phyloP scores from a whole-genome alignment of 2,329 filamentous ascomycete species.

The Cladophialophora immunda region DNA sequence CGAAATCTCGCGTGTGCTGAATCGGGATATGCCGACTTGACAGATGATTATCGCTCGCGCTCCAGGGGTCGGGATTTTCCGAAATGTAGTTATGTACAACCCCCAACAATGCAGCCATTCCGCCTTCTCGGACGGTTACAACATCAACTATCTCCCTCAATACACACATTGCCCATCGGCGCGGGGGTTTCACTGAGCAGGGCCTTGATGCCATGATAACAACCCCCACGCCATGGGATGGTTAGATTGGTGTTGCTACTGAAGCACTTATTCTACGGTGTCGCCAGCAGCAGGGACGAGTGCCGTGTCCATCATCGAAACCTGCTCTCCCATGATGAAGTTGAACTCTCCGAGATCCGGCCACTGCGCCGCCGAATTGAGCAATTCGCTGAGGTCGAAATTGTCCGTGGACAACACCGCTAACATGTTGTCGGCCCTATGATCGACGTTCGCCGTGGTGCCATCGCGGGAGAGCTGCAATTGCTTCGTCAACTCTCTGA shows the following conservation, averaged over 20 bases:
- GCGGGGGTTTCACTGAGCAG: no score
- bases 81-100: neutral
- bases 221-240: neutral
- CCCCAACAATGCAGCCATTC: neutral
- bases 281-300: no score
- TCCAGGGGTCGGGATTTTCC: neutral
- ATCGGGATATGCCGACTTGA: neutral
- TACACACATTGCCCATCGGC: neutral
- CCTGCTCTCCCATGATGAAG: constrained; percentile 1
- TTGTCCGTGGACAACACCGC: constrained; percentile 24
- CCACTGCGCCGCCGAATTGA: constrained; percentile 35
- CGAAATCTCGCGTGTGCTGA: neutral
- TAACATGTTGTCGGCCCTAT: constrained; percentile 21
- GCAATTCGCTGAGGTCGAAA: constrained; percentile 32
- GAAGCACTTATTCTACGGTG: no score
- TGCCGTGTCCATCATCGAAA: no score
- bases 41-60: neutral
- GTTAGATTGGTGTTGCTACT: no score
- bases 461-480: constrained; percentile 13
- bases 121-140: no score
- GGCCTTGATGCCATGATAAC: no score
- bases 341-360: constrained; percentile 25
- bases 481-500: constrained; percentile 27
- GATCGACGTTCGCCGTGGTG: constrained; percentile 5
- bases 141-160: neutral